Conservation (phyloP, 2,329 filamentous ascomycete species). For the Apiospora arundinis region DNA sequence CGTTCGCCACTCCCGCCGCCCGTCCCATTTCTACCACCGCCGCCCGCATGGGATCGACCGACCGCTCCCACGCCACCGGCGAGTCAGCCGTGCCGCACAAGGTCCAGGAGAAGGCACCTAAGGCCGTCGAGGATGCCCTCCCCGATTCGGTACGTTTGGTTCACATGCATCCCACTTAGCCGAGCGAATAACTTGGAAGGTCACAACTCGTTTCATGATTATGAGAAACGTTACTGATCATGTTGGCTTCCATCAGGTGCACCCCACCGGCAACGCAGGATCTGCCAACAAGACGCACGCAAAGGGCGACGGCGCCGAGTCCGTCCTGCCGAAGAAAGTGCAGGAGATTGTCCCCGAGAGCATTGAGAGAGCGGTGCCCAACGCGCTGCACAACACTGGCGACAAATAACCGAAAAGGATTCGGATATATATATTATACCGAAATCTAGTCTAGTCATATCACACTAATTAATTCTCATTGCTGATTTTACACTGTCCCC, state of each 20-base stretch:
- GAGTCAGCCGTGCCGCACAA: slow-evolving; percentile 28
- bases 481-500: no score
- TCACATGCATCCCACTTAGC: no score
- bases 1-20: neutral
- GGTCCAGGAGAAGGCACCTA: slow-evolving; percentile 28
- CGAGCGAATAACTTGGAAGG: no score
- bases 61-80: slow-evolving; percentile 28
- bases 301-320: slow-evolving; percentile 30
- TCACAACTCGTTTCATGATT: no score
- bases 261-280: slow-evolving; percentile 26
- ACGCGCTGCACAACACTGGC: slow-evolving; percentile 29
- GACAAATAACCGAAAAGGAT: slow-evolving; percentile 24
- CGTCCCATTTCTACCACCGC: neutral
- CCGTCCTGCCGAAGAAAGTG: slow-evolving; percentile 30
- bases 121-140: slow-evolving; percentile 26
- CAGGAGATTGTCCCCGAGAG: slow-evolving; percentile 30
- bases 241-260: slow-evolving; percentile 8
- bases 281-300: slow-evolving; percentile 29
- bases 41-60: neutral
- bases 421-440: neutral
- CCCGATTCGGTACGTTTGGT: slow-evolving; percentile 29
- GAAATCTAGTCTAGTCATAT: neutral
- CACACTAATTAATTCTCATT: neutral
- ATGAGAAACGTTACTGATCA: neutral
- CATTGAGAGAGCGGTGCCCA: slow-evolving; percentile 29